phyloP scores from a whole-genome alignment of 179 eudicot species.

The Pouteria campechiana region DNA sequence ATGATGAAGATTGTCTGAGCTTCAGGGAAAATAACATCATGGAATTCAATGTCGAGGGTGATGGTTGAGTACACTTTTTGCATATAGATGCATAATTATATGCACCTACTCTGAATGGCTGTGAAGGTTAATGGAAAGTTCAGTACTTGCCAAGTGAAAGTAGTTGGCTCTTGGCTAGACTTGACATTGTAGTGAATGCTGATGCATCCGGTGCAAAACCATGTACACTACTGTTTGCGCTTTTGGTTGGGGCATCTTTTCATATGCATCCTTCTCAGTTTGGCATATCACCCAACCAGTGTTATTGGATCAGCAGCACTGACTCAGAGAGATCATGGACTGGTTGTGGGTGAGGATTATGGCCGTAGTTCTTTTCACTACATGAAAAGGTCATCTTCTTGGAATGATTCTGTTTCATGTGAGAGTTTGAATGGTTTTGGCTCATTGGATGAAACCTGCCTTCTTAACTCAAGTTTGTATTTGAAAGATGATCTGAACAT shows the following conservation, averaged over 20 bases:
- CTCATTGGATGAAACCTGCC: conserved; percentile 67
- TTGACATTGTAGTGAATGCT: conserved; percentile 21
- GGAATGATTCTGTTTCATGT: conserved; percentile 36
- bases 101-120: too few species aligned
- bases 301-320: conserved; percentile 8
- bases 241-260: conserved; percentile 28
- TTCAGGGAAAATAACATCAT: too few species aligned
- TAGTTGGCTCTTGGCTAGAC: too few species aligned
- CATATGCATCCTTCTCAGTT: conserved; percentile 11
- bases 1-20: too few species aligned
- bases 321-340: conserved; percentile 6
- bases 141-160: too few species aligned
- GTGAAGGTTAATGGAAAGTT: too few species aligned
- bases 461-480: conserved; percentile 41
- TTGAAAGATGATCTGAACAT: conserved; percentile 39
- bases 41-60: too few species aligned
- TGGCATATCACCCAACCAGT: conserved; percentile 10
- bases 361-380: conserved; percentile 3
- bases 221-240: conserved; percentile 30
- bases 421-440: conserved; percentile 74
- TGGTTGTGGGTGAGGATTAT: conserved; percentile 4
- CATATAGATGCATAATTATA: too few species aligned
- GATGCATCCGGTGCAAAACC: conserved; percentile 35
- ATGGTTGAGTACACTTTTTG: too few species aligned
- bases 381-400: conserved; percentile 8